A percentile compares a stretch with the other conserved stretches of the same genome.
phyloP scores from a whole-genome alignment of 2,329 filamentous ascomycete genomes.

The Sporothrix protearum region DNA sequence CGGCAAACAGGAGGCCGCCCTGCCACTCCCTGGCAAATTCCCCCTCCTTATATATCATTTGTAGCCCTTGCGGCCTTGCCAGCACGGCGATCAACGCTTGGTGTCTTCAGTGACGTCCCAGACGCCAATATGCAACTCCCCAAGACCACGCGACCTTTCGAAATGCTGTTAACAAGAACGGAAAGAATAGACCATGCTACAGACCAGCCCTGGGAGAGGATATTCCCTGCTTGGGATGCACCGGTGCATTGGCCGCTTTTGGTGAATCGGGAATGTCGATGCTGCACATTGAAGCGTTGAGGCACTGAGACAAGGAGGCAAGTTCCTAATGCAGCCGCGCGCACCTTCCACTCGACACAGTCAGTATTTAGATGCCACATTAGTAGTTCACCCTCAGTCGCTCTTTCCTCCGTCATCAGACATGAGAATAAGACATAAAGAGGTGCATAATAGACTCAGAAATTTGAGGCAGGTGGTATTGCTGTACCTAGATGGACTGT shows the following conservation, averaged over 20 bases:
- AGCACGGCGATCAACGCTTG: not conserved
- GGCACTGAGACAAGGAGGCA: not conserved
- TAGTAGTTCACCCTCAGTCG: not conserved
- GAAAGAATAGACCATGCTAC: not conserved
- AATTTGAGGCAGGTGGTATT: not conserved
- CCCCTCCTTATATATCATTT: not conserved
- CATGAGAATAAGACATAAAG: no score
- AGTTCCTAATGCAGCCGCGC: not conserved
- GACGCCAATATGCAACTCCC: not conserved
- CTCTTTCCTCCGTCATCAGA: not conserved
- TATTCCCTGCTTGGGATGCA: not conserved
- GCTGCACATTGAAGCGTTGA: not conserved
- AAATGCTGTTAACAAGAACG: not conserved
- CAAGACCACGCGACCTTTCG: not conserved
- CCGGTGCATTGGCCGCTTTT: not conserved
- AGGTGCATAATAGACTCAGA: no score
- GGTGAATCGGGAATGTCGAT: not conserved
- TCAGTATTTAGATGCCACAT: not conserved
- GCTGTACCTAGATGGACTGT: not conserved
- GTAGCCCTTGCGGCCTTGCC: not conserved
- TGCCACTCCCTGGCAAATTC: not conserved
- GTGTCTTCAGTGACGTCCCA: constrained; percentile 3
- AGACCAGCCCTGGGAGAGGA: constrained; percentile 6
- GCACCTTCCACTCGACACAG: not conserved
- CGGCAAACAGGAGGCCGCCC: not conserved